These are phyloP conservation scores for Vickermania ingenoplastis DNA, from an alignment of 208 protist species.

Conservation along the genomic window DNA sequence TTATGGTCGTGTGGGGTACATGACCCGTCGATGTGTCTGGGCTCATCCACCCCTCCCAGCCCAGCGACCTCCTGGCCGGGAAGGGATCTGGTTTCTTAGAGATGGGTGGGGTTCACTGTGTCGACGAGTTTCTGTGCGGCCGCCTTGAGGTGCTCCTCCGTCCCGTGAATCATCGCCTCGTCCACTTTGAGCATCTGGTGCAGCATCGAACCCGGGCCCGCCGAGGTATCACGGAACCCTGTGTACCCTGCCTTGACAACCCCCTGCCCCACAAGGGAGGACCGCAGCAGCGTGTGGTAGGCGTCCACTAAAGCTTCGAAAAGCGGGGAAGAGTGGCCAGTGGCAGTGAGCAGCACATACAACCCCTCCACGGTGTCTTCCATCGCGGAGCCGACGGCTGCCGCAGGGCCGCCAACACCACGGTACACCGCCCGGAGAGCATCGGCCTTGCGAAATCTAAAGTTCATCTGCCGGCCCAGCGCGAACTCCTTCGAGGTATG, in stretches of 20 bases:
- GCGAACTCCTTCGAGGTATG: constrained; percentile 65
- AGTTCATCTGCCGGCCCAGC: constrained; percentile 66
- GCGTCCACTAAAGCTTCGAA: constrained; percentile 83
- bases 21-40: no score
- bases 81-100: no score
- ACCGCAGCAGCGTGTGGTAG: constrained; percentile 67
- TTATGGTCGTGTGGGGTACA: no score
- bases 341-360: constrained; percentile 31
- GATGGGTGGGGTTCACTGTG: constrained; percentile 16
- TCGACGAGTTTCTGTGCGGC: constrained; percentile 39
- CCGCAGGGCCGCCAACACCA: constrained; percentile 1
- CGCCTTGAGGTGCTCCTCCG: constrained; percentile 43
- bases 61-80: no score
- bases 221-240: constrained; percentile 22
- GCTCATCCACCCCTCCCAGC: no score
- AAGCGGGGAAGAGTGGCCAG: constrained; percentile 36
- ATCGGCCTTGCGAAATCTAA: constrained; percentile 59
- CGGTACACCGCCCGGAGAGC: constrained; percentile 52
- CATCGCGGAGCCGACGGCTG: neutral
- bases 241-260: constrained; percentile 61
- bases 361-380: constrained; percentile 46
- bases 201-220: constrained; percentile 23
- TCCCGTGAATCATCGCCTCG: constrained; percentile 52
- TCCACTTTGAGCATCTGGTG: constrained; percentile 43
- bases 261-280: constrained; percentile 44